Evolutionary conservation across 441 rosid species (phyloP), one percentile per base, ranked within the genome.

Genomic region (Omphalea diandra): DNA sequence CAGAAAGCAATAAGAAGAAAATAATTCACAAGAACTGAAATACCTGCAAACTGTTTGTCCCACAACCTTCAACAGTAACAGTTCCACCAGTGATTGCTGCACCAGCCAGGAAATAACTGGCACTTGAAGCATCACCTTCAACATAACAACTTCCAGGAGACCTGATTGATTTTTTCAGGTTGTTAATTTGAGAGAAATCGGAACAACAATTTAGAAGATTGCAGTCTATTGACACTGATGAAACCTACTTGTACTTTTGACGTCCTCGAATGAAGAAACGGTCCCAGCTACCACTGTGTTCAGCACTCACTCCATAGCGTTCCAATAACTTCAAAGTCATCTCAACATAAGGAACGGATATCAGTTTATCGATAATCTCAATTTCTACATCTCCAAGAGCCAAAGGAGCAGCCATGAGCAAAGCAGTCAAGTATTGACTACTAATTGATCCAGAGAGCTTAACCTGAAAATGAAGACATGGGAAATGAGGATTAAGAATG

Each of bases 111-210:
- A 95, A 95, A 83, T 95, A 93, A 77, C 99, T 90, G 63, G 99
- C 99, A 87, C 98, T 95, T 61, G 99, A 95, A 72, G 99, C 99
- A 85, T 95, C 99, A 26, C 99, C 98, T 83, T 95, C 98, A 46
- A 95, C 97, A 40, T 72, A 95, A 71, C 94, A 93, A 70, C 82
- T 88, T 80, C 97, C 97, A 18, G 98, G 94, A 60, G 97, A 87
- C 90, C 99, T 95, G 79, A 65, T 62, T 76, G 22, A 72, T 49
- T 56, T 71, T 35, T 7, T 46, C 69, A 72, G 62, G 52, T 63
- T 61, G 18, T 75, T 69, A 76, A 18, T 57, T 72, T 33, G 52
- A 49, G 26, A 44, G 26, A 29, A 75, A n/a, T n/a, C n/a, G n/a
- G n/a, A n/a, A 35, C 18, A 18, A 63, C 32, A 52, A 22, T 49